Evolutionary conservation across 129 eudicot species (phyloP), one percentile per base, ranked within the genome.

Genomic region (Logfia minima): DNA sequence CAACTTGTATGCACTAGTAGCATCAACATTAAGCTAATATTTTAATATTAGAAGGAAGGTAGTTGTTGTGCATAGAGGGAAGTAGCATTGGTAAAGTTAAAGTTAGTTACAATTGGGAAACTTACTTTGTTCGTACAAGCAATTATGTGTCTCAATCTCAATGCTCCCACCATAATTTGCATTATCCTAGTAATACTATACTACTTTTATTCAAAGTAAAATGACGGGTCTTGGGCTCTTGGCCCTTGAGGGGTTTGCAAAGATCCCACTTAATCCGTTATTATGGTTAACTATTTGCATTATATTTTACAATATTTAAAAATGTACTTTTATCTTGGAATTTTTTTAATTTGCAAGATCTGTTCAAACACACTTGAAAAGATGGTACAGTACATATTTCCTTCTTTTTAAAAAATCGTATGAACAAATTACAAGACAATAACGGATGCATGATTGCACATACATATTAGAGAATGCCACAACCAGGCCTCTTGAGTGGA

Each of bases 111-210:
- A 79, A 62, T 79, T 63, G 72, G 72, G 66, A 60, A 59, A 60
- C 72, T 29, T 66, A 45, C 80, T 75, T 81, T 81, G 76, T 81
- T 80, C 84, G 84, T 81, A 81, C 84, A 68, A 81, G 45, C 84
- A 68, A 68, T 75, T 75, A 81, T 75, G 75, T 81, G 80, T 81
- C 48, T 41, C 29, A 26, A 26, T 26, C 29, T 26, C 76, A 75
- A 81, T 68, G 80, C 75, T 75, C 76, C 84, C 76, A 58, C 84
- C 76, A 81, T 48, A 48, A 14, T 81, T 68, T 68, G 76, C 66
- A 31, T 68, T 81, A 67, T 81, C 55, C 84, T 41, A 55, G 56
- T 74, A 73, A 73, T 80, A 66, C 32, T 56, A 73, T 80, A 66
- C 32, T 56, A 66, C 19, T 74, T 58, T 13, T 66, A 55, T 66